Evolutionary conservation across 2,329 filamentous ascomycete genomes (phyloP).

Genomic region (Pyricularia pennisetigena): DNA sequence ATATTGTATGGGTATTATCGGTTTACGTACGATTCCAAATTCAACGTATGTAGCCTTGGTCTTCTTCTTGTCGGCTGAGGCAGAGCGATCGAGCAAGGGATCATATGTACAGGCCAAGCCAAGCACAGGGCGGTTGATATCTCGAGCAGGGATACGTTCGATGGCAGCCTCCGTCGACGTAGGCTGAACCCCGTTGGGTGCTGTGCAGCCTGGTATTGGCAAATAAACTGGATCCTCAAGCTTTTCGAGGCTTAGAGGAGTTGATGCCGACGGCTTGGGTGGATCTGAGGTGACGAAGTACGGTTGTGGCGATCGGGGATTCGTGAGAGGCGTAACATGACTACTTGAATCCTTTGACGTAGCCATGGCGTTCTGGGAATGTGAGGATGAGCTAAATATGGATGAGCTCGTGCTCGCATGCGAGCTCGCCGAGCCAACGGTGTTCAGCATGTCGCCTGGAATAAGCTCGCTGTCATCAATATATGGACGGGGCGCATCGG

Average conservation of each 20-base stretch:
- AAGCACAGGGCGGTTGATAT: conserved; percentile 41
- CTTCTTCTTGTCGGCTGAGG: conserved; percentile 37
- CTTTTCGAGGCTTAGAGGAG: neutral
- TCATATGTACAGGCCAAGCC: conserved; percentile 53
- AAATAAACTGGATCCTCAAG: neutral
- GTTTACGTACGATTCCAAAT: conserved; percentile 57
- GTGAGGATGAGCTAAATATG: conserved; percentile 48
- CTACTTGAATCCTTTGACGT: conserved; percentile 30
- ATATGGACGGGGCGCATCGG: conserved; percentile 2
- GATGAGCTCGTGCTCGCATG: conserved; percentile 62
- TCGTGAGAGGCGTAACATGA: conserved; percentile 41
- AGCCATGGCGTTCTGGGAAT: conserved; percentile 26
- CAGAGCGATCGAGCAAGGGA: conserved; percentile 37
- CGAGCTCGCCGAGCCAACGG: conserved; percentile 63
- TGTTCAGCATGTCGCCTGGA: conserved; percentile 58
- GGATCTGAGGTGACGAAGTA: conserved; percentile 35
- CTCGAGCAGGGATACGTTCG: conserved; percentile 45
- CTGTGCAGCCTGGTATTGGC: neutral
- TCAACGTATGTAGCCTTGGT: conserved; percentile 52
- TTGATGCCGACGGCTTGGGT: conserved; percentile 32
- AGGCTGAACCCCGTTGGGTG: conserved; percentile 12
- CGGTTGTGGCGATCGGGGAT: conserved; percentile 38
- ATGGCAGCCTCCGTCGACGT: conserved; percentile 12
- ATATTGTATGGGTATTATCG: conserved; percentile 24
- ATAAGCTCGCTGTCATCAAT: conserved; percentile 49